Evolutionary conservation across 306 rosid genomes (phyloP).

Genomic region (Cicer chorassanicum): DNA sequence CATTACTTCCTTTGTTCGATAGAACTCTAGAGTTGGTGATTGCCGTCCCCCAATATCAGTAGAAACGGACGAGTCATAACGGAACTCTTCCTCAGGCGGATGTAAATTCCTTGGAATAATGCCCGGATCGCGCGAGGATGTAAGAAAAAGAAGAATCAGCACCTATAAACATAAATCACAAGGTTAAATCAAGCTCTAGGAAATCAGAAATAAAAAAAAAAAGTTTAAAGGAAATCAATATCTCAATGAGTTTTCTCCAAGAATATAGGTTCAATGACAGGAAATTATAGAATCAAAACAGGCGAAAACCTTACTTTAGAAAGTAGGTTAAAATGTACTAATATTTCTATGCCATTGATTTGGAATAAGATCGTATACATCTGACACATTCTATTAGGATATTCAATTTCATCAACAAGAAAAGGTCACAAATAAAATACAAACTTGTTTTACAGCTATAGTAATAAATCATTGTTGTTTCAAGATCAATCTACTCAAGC

Average conservation of each 20-base stretch:
- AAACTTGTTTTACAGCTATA: not conserved
- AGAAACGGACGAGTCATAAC: constrained; percentile 63
- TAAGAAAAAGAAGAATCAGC: constrained; percentile 86
- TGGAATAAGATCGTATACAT: not conserved
- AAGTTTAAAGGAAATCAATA: constrained; percentile 18
- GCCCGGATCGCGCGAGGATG: constrained; percentile 96
- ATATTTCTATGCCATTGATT: constrained; percentile 1
- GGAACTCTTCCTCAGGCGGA: constrained; percentile 91
- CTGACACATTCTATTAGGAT: not conserved
- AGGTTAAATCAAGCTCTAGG: constrained; percentile 46
- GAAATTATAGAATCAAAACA: constrained; percentile 14
- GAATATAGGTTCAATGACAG: not conserved
- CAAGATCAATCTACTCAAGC: not conserved
- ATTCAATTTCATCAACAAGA: not conserved
- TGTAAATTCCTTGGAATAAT: constrained; percentile 84
- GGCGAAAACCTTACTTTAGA: not conserved
- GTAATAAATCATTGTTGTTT: not conserved
- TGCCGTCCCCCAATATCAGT: constrained; percentile 72
- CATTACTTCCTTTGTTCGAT: constrained; percentile 73
- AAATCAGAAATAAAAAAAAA: not conserved
- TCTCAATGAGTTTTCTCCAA: not conserved
- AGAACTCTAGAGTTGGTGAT: constrained; percentile 83
- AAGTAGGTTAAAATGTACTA: not conserved
- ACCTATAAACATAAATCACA: constrained; percentile 66
- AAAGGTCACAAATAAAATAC: not conserved